These are phyloP conservation scores for Apiospora sp. DNA, from an alignment of 2,329 filamentous ascomycete genomes.

Conservation along the genomic window DNA sequence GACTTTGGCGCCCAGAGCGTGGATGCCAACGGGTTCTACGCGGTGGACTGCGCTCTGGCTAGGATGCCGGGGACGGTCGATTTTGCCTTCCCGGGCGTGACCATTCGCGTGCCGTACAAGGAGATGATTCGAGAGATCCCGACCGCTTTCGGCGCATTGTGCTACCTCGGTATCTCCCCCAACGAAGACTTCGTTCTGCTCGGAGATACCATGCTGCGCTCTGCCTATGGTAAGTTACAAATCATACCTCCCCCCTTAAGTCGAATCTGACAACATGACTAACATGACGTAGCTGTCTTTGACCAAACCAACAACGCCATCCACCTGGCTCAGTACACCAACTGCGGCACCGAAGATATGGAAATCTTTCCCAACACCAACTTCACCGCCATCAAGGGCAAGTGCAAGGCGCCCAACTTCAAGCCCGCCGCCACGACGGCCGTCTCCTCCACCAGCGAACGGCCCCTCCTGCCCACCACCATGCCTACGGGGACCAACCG, in stretches of 20 bases:
- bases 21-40: conserved; percentile 54
- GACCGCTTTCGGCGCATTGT: conserved; percentile 42
- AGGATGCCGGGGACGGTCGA: conserved; percentile 52
- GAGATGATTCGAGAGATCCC: conserved; percentile 55
- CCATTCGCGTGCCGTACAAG: conserved; percentile 56
- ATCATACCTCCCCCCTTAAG: background rate
- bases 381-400: conserved; percentile 37
- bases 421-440: background rate
- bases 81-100: conserved; percentile 57
- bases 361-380: conserved; percentile 45
- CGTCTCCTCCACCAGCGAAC: background rate
- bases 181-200: conserved; percentile 59
- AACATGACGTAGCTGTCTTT: conserved; percentile 52
- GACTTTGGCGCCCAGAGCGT: conserved; percentile 54
- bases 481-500: background rate
- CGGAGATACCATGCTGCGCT: conserved; percentile 66
- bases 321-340: conserved; percentile 59
- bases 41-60: conserved; percentile 54
- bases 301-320: conserved; percentile 58
- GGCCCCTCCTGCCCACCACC: background rate
- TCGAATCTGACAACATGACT: background rate
- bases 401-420: conserved; percentile 32
- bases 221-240: conserved; percentile 56
- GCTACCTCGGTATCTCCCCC: conserved; percentile 59
- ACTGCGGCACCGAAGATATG: conserved; percentile 57